Base-by-base conservation (phyloP, 2,329 filamentous ascomycete genomes). In the Colletotrichum horii region DNA sequence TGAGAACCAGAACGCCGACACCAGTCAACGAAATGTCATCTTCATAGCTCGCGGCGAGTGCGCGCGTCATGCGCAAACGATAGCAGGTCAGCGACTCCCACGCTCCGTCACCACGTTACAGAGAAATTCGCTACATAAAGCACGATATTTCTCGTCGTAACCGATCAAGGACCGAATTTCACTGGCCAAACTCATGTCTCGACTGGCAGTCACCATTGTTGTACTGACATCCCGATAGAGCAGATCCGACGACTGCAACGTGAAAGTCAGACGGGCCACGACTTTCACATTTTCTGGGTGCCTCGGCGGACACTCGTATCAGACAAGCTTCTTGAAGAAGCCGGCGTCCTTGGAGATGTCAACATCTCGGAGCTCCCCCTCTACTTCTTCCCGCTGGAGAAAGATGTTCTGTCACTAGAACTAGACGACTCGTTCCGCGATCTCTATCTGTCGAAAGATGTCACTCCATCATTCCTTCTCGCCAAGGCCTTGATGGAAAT, bases 231-330 rank as follows among this genome's bases (percentile, higher is more conserved):
- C 74, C 43, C 55, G 60, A 52, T 56, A 98, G 96, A 95, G 79
- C 96, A 98, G 87, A 96, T 98, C 80, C 96, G 96, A 84, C 93
- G 95, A 76, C 89, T 98, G 74, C 95, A 96, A 80, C 94, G 94
- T 81, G 95, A 97, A 84, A 96, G 94, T 82, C 94, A 95, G 81
- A 95, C 93, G 62, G 95, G 96, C 79, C 97, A 99, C 90, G 96
- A 99, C 80, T 98, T 98, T 83, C 96, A 96, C 77, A 94, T 99
- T 80, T 96, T 98, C 83, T 98, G 97, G 95, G 94, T 98, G 56
- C 96, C 97, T 8, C 93, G 97, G 74, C 94, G 97, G 77, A 98
- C 97, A 6, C 88, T 98, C 70, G 94, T 98, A 70, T 97, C 95
- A 79, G 96, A 98, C 83, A 93, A 96, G 82, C 91, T 98, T 65